Percentiles rank a stretch among this genome's conserved stretches.
phyloP scores from a whole-genome alignment of 345 rosid species.

The Syzygium aromaticum region DNA sequence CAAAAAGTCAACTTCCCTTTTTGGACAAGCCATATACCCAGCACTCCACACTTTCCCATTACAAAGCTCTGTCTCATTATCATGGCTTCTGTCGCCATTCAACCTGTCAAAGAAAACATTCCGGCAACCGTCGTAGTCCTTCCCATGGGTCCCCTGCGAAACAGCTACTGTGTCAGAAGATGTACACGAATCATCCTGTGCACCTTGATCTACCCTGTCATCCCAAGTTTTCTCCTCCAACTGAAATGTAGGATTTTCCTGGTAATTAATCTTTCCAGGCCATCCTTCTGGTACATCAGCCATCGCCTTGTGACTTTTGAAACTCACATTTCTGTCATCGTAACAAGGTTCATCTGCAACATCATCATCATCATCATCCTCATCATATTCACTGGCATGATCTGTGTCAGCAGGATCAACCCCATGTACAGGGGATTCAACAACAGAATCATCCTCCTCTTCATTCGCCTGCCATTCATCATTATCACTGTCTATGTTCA shows the following conservation, averaged over 20 bases:
- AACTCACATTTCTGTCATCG: not conserved
- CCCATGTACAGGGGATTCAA: slow-evolving; percentile 19
- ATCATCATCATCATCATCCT: slow-evolving; percentile 2
- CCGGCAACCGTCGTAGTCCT: slow-evolving; percentile 1
- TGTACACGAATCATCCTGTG: slow-evolving; percentile 25
- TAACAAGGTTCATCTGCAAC: not conserved
- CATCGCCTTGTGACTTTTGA: not conserved
- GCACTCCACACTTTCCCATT: slow-evolving; percentile 35
- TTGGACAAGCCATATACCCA: slow-evolving; percentile 16
- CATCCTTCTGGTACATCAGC: slow-evolving; percentile 6
- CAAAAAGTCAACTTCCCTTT: slow-evolving; percentile 33
- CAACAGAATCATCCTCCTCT: slow-evolving; percentile 21
- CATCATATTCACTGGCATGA: slow-evolving; percentile 12
- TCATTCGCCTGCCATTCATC: slow-evolving; percentile 59
- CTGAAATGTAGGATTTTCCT: slow-evolving; percentile 1
- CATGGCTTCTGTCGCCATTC: slow-evolving; percentile 21
- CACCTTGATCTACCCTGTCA: slow-evolving; percentile 8
- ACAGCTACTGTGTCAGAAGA: slow-evolving; percentile 15
- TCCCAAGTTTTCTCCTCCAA: slow-evolving; percentile 1
- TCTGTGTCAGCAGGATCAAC: slow-evolving; percentile 2
- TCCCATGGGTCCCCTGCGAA: not conserved
- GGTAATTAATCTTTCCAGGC: slow-evolving; percentile 1
- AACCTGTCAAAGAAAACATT: slow-evolving; percentile 19
- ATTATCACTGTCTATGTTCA: slow-evolving; percentile 59
- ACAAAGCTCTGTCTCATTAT: slow-evolving; percentile 30